Evolutionary conservation across 805 yeast genomes (phyloP), one percentile per base, ranked within the genome.

Genomic region (Starmerella asiatica): DNA sequence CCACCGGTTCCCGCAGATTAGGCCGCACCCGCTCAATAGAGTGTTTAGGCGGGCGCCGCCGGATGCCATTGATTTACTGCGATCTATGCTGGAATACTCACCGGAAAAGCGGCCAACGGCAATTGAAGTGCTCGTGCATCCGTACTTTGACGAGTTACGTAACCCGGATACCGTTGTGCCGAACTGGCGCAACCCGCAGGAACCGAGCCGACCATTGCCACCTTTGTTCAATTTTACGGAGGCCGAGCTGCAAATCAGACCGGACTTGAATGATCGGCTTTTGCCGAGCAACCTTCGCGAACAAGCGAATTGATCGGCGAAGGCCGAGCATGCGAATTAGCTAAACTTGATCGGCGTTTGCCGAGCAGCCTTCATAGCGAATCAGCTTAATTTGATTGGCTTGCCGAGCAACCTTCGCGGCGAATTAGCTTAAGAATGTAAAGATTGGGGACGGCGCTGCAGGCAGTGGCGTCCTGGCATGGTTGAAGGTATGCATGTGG

Each of bases 121-220:
- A 37, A 71, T 78, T 55, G 71, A 79, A 51, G 84, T 88, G 7
- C 64, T 91, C 68, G 75, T 86, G 6, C 95, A 88, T 64, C 78
- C 79, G 20, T 91, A 84, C 59, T 88, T 88, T 58, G 79, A 83
- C 58, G 94, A 86, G 55, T 68, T 88, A 50, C 79, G 88, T 57
- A 69, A 68, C 39, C 67, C 65, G 16, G 48, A 63, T 45, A 62
- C 66, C 9, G 48, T 39, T 36, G 50, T 63, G 35, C 68, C 68
- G n/a, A 63, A 66, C 46, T 61, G 67, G 41, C 51, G 68, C 27
- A 55, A 75, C 52, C 82, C 85, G 3, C 69, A 76, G 32, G 76
- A 74, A 55, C 91, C 58, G 71, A 73, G 63, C 79, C 83, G 64
- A 60, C 81, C 65, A 62, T 76, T 59, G 67, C 94, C 63, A 74